Conservation (phyloP, 176 grass and related monocot species). For the Poa annua region DNA sequence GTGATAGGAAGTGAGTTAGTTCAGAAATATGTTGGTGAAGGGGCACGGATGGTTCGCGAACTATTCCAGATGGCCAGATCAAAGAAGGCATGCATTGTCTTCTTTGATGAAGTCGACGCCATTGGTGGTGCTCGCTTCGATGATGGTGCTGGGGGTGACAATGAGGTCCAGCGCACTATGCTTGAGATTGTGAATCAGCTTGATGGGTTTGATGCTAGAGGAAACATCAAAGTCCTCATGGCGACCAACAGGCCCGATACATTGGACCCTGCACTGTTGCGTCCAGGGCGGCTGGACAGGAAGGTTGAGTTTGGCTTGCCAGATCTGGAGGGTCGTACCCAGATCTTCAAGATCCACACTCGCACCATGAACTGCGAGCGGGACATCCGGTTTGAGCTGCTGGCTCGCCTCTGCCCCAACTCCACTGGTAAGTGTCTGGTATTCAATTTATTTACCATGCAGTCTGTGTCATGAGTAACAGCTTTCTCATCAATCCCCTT, state of each 20-base stretch:
- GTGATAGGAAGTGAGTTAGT: slow-evolving; percentile 81
- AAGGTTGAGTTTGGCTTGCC: slow-evolving; percentile 79
- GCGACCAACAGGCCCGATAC: slow-evolving; percentile 82
- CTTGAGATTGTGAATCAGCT: slow-evolving; percentile 85
- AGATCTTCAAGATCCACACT: slow-evolving; percentile 84
- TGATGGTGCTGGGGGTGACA: slow-evolving; percentile 69
- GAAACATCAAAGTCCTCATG: slow-evolving; percentile 91
- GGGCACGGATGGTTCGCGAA: slow-evolving; percentile 63
- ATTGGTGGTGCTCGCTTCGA: slow-evolving; percentile 84
- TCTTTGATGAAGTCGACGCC: slow-evolving; percentile 84
- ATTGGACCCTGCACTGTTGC: slow-evolving; percentile 68
- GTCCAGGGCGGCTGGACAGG: slow-evolving; percentile 71
- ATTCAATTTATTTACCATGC: neutral
- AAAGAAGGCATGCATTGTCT: slow-evolving; percentile 85
- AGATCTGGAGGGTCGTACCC: slow-evolving; percentile 69
- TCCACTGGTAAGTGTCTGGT: slow-evolving; percentile 57
- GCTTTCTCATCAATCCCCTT: neutral
- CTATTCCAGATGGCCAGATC: slow-evolving; percentile 81
- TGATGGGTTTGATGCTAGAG: slow-evolving; percentile 77
- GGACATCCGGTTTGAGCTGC: slow-evolving; percentile 80
- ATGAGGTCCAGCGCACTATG: slow-evolving; percentile 77
- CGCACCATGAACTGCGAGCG: slow-evolving; percentile 76
- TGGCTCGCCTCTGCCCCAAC: slow-evolving; percentile 86
- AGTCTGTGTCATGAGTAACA: neutral
- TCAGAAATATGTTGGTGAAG: slow-evolving; percentile 78